A percentile compares a stretch with the other conserved stretches of the same genome.
These are phyloP conservation scores for Neopestalotiopsis rosae DNA, from an alignment of 2,329 filamentous ascomycete species.

Conservation along the genomic window DNA sequence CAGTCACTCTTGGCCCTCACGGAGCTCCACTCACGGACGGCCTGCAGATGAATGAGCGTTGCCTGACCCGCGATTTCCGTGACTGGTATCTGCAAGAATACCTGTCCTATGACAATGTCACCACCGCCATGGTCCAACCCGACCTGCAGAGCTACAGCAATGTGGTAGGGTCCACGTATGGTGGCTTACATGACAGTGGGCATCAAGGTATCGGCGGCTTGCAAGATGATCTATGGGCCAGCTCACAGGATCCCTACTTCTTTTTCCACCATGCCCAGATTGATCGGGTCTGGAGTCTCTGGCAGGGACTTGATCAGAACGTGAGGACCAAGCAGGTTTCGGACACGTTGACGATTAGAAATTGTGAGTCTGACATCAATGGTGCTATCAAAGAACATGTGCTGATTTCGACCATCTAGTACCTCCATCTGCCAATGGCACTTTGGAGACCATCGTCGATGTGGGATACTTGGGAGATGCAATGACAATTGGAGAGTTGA, in stretches of 20 bases:
- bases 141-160: slow-evolving; percentile 21
- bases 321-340: slow-evolving; percentile 21
- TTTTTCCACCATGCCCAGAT: slow-evolving; percentile 27
- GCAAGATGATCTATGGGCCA: slow-evolving; percentile 7
- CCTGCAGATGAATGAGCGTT: slow-evolving; percentile 41
- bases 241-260: slow-evolving; percentile 18
- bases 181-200: slow-evolving; percentile 35
- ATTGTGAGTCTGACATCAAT: slow-evolving; percentile 10
- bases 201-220: slow-evolving; percentile 35
- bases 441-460: slow-evolving; percentile 29
- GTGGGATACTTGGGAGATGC: slow-evolving; percentile 26
- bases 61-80: slow-evolving; percentile 32
- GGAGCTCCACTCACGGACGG: slow-evolving; percentile 26
- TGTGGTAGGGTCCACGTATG: slow-evolving; percentile 31
- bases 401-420: not conserved
- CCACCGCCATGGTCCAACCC: slow-evolving; percentile 30
- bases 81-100: slow-evolving; percentile 26
- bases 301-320: slow-evolving; percentile 25
- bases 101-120: slow-evolving; percentile 26
- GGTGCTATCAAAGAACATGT: not conserved
- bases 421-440: slow-evolving; percentile 29
- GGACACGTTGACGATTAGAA: slow-evolving; percentile 31
- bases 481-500: slow-evolving; percentile 31
- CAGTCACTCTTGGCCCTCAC: slow-evolving; percentile 36
- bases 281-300: slow-evolving; percentile 26